Evolutionary conservation across 169 alveolate species (phyloP).

Genomic region (Prorocentrum cordatum): DNA sequence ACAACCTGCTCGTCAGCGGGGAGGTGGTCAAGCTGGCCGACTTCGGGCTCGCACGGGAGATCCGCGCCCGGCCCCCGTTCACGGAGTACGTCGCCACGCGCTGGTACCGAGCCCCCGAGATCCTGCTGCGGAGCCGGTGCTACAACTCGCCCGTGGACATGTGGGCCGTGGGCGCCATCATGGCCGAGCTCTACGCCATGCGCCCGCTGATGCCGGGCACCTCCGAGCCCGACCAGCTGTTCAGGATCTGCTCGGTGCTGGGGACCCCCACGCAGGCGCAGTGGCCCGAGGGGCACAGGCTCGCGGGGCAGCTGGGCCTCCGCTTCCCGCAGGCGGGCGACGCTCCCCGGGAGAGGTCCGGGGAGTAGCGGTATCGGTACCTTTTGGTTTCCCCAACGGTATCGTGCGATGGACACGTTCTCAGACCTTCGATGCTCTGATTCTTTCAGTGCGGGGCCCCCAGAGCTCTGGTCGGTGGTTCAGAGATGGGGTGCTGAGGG

Average conservation of each 20-base stretch:
- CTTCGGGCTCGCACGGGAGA: slow-evolving; percentile 63
- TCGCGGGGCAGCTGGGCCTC: slow-evolving; percentile 60
- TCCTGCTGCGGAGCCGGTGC: slow-evolving; percentile 37
- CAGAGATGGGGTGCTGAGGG: too few species aligned
- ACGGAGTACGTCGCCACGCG: slow-evolving; percentile 63
- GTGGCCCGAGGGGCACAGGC: slow-evolving; percentile 49
- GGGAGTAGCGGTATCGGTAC: not conserved
- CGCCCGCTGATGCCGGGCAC: slow-evolving; percentile 65
- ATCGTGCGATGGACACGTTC: not conserved
- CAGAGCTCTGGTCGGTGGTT: not conserved
- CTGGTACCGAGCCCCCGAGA: slow-evolving; percentile 68
- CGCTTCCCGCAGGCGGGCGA: slow-evolving; percentile 31
- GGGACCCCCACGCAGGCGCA: slow-evolving; percentile 41
- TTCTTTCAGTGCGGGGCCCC: not conserved
- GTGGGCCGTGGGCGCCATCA: slow-evolving; percentile 56
- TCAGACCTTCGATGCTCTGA: not conserved
- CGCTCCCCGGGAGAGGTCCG: not conserved
- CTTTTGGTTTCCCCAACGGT: not conserved
- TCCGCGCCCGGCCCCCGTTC: slow-evolving; percentile 68
- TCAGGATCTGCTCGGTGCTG: slow-evolving; percentile 44
- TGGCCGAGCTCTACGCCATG: slow-evolving; percentile 63
- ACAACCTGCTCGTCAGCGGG: slow-evolving; percentile 26
- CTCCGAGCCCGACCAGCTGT: slow-evolving; percentile 65
- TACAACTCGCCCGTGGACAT: slow-evolving; percentile 61
- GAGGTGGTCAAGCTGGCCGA: slow-evolving; percentile 55